Base-by-base conservation (phyloP, 495 filamentous ascomycete species). In the Oidiodendron maius region DNA sequence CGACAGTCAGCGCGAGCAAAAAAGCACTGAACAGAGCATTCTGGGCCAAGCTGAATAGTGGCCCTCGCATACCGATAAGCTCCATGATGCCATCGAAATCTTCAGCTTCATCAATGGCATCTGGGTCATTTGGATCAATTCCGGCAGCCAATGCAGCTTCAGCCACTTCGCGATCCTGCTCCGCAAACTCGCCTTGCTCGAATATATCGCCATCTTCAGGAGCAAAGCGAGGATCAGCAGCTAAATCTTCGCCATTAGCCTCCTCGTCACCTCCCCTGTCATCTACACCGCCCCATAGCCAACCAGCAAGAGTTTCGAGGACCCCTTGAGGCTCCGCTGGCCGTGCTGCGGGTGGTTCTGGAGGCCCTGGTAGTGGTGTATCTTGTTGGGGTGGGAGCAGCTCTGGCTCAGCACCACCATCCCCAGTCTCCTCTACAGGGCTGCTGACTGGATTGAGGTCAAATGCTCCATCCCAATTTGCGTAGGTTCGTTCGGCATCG, bases 21-120 rank as follows among this genome's bases (percentile, higher is more conserved):
- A 96, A 81, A 22, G 87, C 86, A 57, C 90, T 91, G 64, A 99
- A 97, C 32, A 95, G 84, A 28, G 83, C 90, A 53, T 97, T 97
- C 60, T 97, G 93, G 53, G 96, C 77, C 6, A 99, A 73, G 17
- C 88, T 89, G 28, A 84, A 82, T 3, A 97, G 70, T 1, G 94
- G 94, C 0, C 93, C 93, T 56, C 95, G 87, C 86, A 99, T 93
- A 40, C 93, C 93, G 26, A 99, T 83, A 10, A 99, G 76, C 61
- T 99, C 93, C 71, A 97, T 77, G 40, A 99, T 87, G 4, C 93
- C 93, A 62, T 99, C 93, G n/a, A 99, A 80, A 57, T 99, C 93
- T 65, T 99, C 93, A 9, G 84, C 88, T 54, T 95, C 90, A 44
- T 97, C 93, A 26, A 78, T 66, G 26, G 68, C 76, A 52, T 81